These are phyloP conservation scores for Mycena amicta DNA, from an alignment of 768 basidiomycete genomes.

Conservation along the genomic window DNA sequence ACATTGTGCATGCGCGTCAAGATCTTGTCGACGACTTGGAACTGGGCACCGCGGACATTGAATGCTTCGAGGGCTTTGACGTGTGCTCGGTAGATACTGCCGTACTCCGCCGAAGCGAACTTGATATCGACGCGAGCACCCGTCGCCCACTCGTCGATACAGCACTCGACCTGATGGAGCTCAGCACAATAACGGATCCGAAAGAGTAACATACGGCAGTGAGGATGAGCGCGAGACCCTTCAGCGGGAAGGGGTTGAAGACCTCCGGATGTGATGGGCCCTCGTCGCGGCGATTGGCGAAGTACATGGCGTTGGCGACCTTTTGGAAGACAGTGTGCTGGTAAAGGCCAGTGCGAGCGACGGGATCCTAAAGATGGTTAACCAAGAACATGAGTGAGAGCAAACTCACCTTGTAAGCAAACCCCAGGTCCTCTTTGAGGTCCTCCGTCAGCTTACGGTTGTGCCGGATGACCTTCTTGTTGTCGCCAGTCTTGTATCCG, in stretches of 20 bases:
- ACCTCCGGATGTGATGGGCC: constrained; percentile 24
- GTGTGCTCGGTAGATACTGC: constrained; percentile 18
- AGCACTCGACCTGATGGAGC: constrained; percentile 21
- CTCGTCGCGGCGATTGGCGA: constrained; percentile 28
- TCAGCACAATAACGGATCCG: not conserved
- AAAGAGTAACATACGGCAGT: constrained; percentile 17
- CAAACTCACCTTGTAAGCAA: constrained; percentile 25
- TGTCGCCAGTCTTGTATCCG: constrained; percentile 25
- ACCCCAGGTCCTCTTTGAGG: constrained; percentile 22
- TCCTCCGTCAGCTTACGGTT: constrained; percentile 26
- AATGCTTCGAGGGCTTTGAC: constrained; percentile 19
- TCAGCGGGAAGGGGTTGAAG: constrained; percentile 26
- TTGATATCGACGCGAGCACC: constrained; percentile 20
- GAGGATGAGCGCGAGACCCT: constrained; percentile 23
- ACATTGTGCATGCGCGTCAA: constrained; percentile 6
- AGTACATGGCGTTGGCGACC: constrained; percentile 28
- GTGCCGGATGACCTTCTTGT: constrained; percentile 11
- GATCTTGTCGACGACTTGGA: constrained; percentile 2
- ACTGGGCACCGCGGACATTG: constrained; percentile 2
- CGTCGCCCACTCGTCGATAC: constrained; percentile 25
- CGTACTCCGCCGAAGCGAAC: constrained; percentile 18
- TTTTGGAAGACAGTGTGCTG: constrained; percentile 28
- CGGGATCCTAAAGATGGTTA: not conserved
- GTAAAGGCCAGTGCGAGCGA: constrained; percentile 24
- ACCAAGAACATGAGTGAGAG: not conserved